Conservation (phyloP, 192 early-diverging fungal species). For the Backusella tuberculispora region DNA sequence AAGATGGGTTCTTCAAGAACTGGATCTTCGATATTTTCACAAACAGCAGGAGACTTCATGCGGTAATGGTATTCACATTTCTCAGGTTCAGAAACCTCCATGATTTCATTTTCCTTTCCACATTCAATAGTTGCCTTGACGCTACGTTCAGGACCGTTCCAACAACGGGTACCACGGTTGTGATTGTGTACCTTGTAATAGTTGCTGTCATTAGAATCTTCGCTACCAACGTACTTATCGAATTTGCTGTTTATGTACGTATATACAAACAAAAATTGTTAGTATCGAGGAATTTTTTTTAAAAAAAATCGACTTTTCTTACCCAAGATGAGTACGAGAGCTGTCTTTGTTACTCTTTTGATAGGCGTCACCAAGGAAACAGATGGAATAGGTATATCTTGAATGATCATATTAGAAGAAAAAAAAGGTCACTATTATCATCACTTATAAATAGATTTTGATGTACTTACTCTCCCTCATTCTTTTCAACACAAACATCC, state of each 20-base stretch:
- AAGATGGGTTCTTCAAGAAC: neutral
- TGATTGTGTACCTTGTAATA: slow-evolving; percentile 68
- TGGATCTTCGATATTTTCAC: slow-evolving; percentile 38
- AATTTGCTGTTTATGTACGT: slow-evolving; percentile 43
- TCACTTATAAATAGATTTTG: neutral
- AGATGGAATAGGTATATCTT: slow-evolving; percentile 69
- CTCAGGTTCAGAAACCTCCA: slow-evolving; percentile 81
- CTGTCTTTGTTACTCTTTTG: slow-evolving; percentile 74
- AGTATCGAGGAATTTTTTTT: neutral
- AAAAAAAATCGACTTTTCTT: slow-evolving; percentile 8
- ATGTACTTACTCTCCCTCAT: slow-evolving; percentile 66
- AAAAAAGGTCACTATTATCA: slow-evolving; percentile 47
- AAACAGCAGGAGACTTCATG: slow-evolving; percentile 83
- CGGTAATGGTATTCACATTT: slow-evolving; percentile 91
- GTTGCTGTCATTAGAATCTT: slow-evolving; percentile 34
- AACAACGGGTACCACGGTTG: slow-evolving; percentile 80
- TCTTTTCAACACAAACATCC: slow-evolving; percentile 69
- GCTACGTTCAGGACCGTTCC: slow-evolving; percentile 90
- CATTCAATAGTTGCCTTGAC: slow-evolving; percentile 72
- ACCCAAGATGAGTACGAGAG: slow-evolving; percentile 58
- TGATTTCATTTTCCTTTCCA: slow-evolving; percentile 66
- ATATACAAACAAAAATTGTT: slow-evolving; percentile 15
- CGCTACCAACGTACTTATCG: slow-evolving; percentile 44
- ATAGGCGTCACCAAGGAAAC: slow-evolving; percentile 74
- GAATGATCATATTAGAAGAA: neutral